These are phyloP conservation scores for Striga hermonthica DNA, from an alignment of 305 asterid species.

Conservation along the genomic window DNA sequence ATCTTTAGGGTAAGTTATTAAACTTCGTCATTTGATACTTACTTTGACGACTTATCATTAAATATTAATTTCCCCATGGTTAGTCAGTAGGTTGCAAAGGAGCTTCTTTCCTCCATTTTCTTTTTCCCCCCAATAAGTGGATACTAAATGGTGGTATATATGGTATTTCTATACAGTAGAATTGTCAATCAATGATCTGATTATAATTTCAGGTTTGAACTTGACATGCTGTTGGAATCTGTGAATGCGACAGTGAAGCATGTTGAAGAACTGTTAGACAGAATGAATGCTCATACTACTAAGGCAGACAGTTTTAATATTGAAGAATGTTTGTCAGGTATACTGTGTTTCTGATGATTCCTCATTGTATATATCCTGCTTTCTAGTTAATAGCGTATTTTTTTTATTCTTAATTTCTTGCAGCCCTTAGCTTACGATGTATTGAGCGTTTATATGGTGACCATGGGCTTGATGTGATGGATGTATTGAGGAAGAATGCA, in stretches of 20 bases:
- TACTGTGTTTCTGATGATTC: slow-evolving; percentile 35
- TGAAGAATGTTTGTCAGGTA: slow-evolving; percentile 89
- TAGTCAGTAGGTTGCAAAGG: no score
- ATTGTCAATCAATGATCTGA: slow-evolving; percentile 36
- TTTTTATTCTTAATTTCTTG: neutral
- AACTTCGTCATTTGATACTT: no score
- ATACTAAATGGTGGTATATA: slow-evolving; percentile 22
- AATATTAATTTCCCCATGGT: no score
- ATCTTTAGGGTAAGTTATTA: no score
- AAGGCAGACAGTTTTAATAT: slow-evolving; percentile 49
- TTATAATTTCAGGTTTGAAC: slow-evolving; percentile 78
- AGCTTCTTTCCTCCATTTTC: neutral
- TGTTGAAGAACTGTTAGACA: slow-evolving; percentile 80
- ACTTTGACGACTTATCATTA: no score
- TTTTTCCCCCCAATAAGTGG: slow-evolving; percentile 26
- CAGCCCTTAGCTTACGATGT: slow-evolving; percentile 90
- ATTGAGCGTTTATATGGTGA: slow-evolving; percentile 98
- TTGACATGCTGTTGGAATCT: slow-evolving; percentile 94
- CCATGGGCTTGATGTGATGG: slow-evolving; percentile 98
- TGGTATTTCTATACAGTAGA: slow-evolving; percentile 20
- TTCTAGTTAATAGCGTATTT: slow-evolving; percentile 29
- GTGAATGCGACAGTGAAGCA: slow-evolving; percentile 72
- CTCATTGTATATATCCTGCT: slow-evolving; percentile 30
- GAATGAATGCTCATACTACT: slow-evolving; percentile 52
- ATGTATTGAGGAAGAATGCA: slow-evolving; percentile 85